phyloP scores from a whole-genome alignment of 2,329 filamentous ascomycete species.

The Pestalotiopsis sp. region DNA sequence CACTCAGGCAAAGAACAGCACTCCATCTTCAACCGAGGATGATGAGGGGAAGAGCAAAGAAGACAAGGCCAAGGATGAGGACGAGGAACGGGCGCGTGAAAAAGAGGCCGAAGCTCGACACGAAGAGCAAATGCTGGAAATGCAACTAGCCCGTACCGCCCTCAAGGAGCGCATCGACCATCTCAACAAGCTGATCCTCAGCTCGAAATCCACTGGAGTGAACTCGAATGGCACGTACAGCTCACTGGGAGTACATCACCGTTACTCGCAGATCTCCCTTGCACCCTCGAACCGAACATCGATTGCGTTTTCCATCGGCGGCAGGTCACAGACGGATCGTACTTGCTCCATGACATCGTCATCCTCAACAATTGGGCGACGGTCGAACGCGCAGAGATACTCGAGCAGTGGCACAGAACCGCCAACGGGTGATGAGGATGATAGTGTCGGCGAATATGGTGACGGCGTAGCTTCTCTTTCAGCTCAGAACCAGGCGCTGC shows the following conservation, averaged over 20 bases:
- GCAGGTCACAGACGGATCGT: slow-evolving; percentile 60
- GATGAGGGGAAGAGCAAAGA: slow-evolving; percentile 34
- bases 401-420: slow-evolving; percentile 45
- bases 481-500: slow-evolving; percentile 88
- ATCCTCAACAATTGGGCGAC: slow-evolving; percentile 60
- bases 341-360: slow-evolving; percentile 70
- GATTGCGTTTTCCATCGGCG: slow-evolving; percentile 63
- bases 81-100: slow-evolving; percentile 74
- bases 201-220: slow-evolving; percentile 93
- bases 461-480: slow-evolving; percentile 82
- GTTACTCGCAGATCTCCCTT: slow-evolving; percentile 62
- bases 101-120: slow-evolving; percentile 84
- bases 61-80: slow-evolving; percentile 64
- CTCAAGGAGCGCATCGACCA: slow-evolving; percentile 98
- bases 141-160: slow-evolving; percentile 94
- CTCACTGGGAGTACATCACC: slow-evolving; percentile 65
- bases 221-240: slow-evolving; percentile 77
- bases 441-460: slow-evolving; percentile 72
- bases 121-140: slow-evolving; percentile 97
- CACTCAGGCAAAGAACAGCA: slow-evolving; percentile 72
- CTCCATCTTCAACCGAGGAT: slow-evolving; percentile 52
- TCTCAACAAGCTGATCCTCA: slow-evolving; percentile 90
- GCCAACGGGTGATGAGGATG: slow-evolving; percentile 62
- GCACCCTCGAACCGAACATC: slow-evolving; percentile 69
- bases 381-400: slow-evolving; percentile 49